Percentiles rank a stretch among this genome's conserved stretches.
Evolutionary conservation across 2,329 filamentous ascomycete genomes (phyloP).

Genomic region (Epichloe baconii): DNA sequence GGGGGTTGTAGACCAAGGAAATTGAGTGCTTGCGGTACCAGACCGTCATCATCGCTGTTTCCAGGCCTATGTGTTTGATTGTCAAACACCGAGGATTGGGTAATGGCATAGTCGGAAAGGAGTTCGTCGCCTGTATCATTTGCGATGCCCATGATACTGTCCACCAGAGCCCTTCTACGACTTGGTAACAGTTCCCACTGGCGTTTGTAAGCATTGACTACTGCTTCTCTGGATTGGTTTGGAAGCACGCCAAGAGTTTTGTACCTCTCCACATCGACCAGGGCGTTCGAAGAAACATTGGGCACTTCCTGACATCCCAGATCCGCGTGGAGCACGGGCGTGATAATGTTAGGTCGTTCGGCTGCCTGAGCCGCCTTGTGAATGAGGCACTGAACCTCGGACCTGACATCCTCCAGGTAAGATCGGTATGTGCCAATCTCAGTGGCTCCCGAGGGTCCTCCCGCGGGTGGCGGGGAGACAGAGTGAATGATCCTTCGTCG

Average conservation of each 20-base stretch:
- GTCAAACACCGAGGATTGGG: slow-evolving; percentile 27
- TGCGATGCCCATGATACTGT: slow-evolving; percentile 20
- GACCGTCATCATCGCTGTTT: slow-evolving; percentile 17
- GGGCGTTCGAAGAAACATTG: slow-evolving; percentile 12
- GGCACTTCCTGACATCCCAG: slow-evolving; percentile 19
- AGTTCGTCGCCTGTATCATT: slow-evolving; percentile 22
- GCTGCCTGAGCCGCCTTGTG: slow-evolving; percentile 19
- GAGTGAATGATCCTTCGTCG: slow-evolving; percentile 24
- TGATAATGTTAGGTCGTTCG: slow-evolving; percentile 18
- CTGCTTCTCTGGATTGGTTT: slow-evolving; percentile 19
- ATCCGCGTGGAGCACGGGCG: slow-evolving; percentile 18
- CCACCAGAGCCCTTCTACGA: slow-evolving; percentile 18
- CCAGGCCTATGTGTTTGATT: slow-evolving; percentile 19
- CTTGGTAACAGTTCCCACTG: slow-evolving; percentile 25
- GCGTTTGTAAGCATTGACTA: slow-evolving; percentile 27
- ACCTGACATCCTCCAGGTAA: slow-evolving; percentile 36
- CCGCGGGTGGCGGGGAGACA: slow-evolving; percentile 20
- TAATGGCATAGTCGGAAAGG: slow-evolving; percentile 24
- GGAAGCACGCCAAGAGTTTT: slow-evolving; percentile 25
- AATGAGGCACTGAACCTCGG: slow-evolving; percentile 33
- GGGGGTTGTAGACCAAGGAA: slow-evolving; percentile 21
- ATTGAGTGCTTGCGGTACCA: slow-evolving; percentile 19
- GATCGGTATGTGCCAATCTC: slow-evolving; percentile 29
- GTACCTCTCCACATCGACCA: slow-evolving; percentile 22
- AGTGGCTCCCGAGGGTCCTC: slow-evolving; percentile 21